These are phyloP conservation scores for Nemania sp. DNA, from an alignment of 2,329 filamentous ascomycete genomes.

Conservation along the genomic window DNA sequence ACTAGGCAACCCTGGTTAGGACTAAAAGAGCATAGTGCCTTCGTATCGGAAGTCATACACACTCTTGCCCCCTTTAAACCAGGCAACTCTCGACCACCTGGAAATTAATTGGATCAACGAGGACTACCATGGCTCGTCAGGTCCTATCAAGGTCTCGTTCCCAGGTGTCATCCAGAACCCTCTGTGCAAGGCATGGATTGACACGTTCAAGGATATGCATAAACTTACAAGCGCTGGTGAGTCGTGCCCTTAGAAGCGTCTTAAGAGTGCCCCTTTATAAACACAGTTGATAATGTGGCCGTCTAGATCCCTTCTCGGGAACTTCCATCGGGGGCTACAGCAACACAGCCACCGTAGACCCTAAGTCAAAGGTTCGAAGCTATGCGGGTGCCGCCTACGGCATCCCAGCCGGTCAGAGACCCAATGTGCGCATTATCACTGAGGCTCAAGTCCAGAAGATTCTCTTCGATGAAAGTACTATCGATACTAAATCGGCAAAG, in stretches of 20 bases:
- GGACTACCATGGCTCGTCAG: constrained; percentile 26
- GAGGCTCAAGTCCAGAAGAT: background rate
- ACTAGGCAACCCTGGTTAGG: constrained; percentile 33
- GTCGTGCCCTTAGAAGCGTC: background rate
- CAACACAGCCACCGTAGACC: constrained; percentile 27
- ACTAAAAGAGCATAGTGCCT: constrained; percentile 26
- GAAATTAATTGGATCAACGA: constrained; percentile 32
- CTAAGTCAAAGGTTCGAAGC: constrained; percentile 26
- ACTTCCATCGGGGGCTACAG: constrained; percentile 33
- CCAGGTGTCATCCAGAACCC: constrained; percentile 31
- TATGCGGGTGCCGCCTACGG: constrained; percentile 30
- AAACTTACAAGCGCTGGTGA: constrained; percentile 25
- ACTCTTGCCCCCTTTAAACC: constrained; percentile 22
- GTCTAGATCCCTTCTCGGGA: constrained; percentile 34
- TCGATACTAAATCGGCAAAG: background rate
- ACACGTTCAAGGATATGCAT: constrained; percentile 28
- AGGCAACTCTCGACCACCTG: constrained; percentile 28
- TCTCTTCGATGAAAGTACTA: background rate
- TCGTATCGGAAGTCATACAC: constrained; percentile 31
- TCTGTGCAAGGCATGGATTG: constrained; percentile 33
- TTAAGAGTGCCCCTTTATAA: too few species aligned
- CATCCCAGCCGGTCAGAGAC: constrained; percentile 19
- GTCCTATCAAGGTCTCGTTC: constrained; percentile 28
- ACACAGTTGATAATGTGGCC: background rate
- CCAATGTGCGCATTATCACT: constrained; percentile 21